These are phyloP conservation scores for Leccinum fuscescens DNA, from an alignment of 1,284 basidiomycete genomes.

Conservation along the genomic window DNA sequence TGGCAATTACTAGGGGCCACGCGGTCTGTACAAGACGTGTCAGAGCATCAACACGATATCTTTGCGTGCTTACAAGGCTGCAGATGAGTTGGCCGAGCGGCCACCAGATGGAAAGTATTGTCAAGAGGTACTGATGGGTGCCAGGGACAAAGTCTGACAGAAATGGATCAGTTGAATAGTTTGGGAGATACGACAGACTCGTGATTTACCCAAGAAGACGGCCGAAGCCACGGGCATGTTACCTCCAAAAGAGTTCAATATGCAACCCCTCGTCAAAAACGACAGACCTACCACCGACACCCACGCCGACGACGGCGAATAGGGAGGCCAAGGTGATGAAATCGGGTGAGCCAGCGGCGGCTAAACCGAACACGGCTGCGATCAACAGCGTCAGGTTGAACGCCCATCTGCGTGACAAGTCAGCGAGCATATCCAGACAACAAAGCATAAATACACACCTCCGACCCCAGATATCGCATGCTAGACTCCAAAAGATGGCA, in stretches of 20 bases:
- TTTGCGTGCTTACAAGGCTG: slow-evolving; percentile 48
- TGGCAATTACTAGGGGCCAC: slow-evolving; percentile 45
- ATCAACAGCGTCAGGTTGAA: slow-evolving; percentile 67
- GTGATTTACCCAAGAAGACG: slow-evolving; percentile 53
- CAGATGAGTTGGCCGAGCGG: slow-evolving; percentile 63
- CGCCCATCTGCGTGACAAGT: slow-evolving; percentile 40
- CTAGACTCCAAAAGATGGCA: slow-evolving; percentile 64
- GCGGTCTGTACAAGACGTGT: slow-evolving; percentile 33
- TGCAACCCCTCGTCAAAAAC: background rate
- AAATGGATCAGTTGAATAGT: background rate
- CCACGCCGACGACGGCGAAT: slow-evolving; percentile 43
- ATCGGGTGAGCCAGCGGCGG: slow-evolving; percentile 43
- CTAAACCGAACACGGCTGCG: slow-evolving; percentile 53
- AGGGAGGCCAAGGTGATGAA: slow-evolving; percentile 46
- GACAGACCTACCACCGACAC: slow-evolving; percentile 42
- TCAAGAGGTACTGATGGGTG: slow-evolving; percentile 67
- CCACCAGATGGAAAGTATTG: slow-evolving; percentile 72
- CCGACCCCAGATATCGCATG: slow-evolving; percentile 64
- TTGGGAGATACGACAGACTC: background rate
- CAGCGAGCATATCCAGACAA: background rate
- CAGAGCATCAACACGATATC: background rate
- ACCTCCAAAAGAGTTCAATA: slow-evolving; percentile 28
- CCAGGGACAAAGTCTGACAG: slow-evolving; percentile 61
- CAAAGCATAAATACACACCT: slow-evolving; percentile 32
- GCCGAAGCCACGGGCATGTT: slow-evolving; percentile 65